Evolutionary conservation across 371 early-diverging fungal species (phyloP).

Genomic region (Coemansia sp.): DNA sequence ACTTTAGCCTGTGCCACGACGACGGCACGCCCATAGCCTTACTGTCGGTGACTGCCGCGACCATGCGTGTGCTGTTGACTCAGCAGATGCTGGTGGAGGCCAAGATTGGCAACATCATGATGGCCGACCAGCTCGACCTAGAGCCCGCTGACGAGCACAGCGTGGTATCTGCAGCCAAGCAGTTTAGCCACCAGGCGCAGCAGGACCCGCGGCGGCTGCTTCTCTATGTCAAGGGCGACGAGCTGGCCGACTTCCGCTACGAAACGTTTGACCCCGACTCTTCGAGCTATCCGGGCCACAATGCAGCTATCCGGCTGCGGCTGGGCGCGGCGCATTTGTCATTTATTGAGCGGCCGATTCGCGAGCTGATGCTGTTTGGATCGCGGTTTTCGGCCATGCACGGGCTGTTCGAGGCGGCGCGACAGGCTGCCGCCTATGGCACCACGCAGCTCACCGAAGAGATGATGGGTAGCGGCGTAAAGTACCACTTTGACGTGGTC

Average conservation of each 20-base stretch:
- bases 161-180: background rate
- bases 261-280: constrained; percentile 66
- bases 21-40: constrained; percentile 74
- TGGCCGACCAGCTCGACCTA: constrained; percentile 65
- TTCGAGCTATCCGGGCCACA: constrained; percentile 77
- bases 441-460: constrained; percentile 76
- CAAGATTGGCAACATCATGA: constrained; percentile 79
- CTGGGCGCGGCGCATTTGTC: constrained; percentile 82
- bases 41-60: constrained; percentile 69
- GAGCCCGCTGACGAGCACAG: constrained; percentile 5
- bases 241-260: constrained; percentile 83
- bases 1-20: constrained; percentile 82
- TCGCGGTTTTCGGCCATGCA: constrained; percentile 87
- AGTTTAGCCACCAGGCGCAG: background rate
- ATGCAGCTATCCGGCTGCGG: constrained; percentile 71
- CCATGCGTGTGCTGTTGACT: constrained; percentile 65
- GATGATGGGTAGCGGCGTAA: constrained; percentile 61
- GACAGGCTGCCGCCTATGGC: constrained; percentile 77
- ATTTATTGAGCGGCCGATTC: constrained; percentile 65
- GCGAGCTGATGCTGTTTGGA: constrained; percentile 61
- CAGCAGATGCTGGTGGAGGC: constrained; percentile 70
- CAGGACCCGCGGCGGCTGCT: constrained; percentile 55
- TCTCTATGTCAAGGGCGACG: constrained; percentile 84
- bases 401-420: constrained; percentile 80
- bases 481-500: constrained; percentile 79